These are phyloP conservation scores for Pleurotus tuber-regium DNA, from an alignment of 768 basidiomycete genomes.

Conservation along the genomic window DNA sequence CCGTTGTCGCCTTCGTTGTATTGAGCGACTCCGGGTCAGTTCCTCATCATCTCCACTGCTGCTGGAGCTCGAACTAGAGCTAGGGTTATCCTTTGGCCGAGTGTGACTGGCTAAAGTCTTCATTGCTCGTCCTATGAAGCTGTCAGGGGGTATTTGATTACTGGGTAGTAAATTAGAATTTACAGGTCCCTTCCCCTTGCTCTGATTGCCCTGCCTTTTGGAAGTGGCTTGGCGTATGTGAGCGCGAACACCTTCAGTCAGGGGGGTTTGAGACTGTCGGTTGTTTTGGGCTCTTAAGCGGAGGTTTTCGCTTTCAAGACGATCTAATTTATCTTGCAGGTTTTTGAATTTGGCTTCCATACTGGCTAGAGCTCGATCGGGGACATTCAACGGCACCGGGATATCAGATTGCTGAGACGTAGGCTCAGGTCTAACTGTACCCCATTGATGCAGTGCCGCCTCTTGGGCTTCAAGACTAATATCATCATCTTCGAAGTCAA, in stretches of 20 bases:
- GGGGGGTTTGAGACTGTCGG: background rate
- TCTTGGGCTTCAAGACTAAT: constrained; percentile 15
- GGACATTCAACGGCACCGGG: background rate
- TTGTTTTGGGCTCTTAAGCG: background rate
- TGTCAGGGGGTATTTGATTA: background rate
- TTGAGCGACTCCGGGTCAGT: background rate
- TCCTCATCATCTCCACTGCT: background rate
- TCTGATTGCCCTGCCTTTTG: background rate
- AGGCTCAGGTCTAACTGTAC: background rate
- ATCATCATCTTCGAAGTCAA: constrained; percentile 14
- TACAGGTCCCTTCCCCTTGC: background rate
- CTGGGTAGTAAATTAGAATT: background rate
- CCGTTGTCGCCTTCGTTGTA: background rate
- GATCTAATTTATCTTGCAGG: background rate
- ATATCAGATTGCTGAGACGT: background rate
- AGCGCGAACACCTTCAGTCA: background rate
- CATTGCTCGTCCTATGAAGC: constrained; percentile 2
- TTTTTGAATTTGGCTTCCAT: background rate
- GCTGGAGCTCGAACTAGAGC: too few species aligned
- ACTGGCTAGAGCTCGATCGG: background rate
- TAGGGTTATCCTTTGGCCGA: background rate
- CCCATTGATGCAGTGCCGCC: background rate
- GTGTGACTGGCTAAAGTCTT: background rate
- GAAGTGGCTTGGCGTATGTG: background rate
- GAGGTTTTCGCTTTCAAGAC: background rate